A percentile compares a stretch with the other conserved stretches of the same genome.
These are phyloP conservation scores for Yamadazyma diospyri DNA, from an alignment of 1,139 yeast genomes.

Conservation along the genomic window DNA sequence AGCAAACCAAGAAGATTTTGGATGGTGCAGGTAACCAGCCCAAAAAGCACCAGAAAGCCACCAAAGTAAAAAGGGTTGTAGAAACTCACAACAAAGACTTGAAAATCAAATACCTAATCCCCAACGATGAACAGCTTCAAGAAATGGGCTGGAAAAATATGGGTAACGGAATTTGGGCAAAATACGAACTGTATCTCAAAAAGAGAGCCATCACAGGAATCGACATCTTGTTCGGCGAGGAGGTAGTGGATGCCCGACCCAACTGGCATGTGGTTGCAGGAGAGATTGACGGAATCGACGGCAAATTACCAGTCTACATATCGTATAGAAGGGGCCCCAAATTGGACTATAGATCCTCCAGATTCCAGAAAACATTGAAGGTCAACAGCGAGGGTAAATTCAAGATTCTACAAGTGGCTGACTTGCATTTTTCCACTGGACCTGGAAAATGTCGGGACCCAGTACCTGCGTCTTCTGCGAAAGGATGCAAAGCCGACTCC, in stretches of 20 bases:
- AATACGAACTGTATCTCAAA: slow-evolving; percentile 24
- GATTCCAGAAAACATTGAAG: slow-evolving; percentile 23
- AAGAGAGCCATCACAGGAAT: slow-evolving; percentile 42
- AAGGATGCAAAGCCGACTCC: slow-evolving; percentile 68
- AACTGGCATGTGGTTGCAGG: slow-evolving; percentile 48
- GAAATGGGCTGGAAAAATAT: slow-evolving; percentile 35
- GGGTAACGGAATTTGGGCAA: slow-evolving; percentile 32
- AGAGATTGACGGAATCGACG: slow-evolving; percentile 14
- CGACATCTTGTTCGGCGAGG: slow-evolving; percentile 68
- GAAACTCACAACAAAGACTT: slow-evolving; percentile 22
- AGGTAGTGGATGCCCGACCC: slow-evolving; percentile 73
- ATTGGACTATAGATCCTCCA: slow-evolving; percentile 52
- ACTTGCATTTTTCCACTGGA: slow-evolving; percentile 74
- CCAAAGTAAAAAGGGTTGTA: slow-evolving; percentile 12
- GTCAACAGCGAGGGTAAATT: slow-evolving; percentile 44
- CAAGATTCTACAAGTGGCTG: slow-evolving; percentile 83
- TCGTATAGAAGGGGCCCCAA: slow-evolving; percentile 51
- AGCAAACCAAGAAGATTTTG: slow-evolving; percentile 1
- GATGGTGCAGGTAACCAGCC: slow-evolving; percentile 2
- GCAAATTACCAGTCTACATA: slow-evolving; percentile 15
- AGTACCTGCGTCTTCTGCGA: slow-evolving; percentile 40
- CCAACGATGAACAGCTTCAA: slow-evolving; percentile 27
- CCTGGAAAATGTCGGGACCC: slow-evolving; percentile 74
- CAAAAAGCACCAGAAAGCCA: neutral
- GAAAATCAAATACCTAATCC: slow-evolving; percentile 24